Percentiles rank a stretch among this genome's conserved stretches.
These are phyloP conservation scores for Backusella tuberculispora DNA, from an alignment of 192 early-diverging fungal species.

Conservation along the genomic window DNA sequence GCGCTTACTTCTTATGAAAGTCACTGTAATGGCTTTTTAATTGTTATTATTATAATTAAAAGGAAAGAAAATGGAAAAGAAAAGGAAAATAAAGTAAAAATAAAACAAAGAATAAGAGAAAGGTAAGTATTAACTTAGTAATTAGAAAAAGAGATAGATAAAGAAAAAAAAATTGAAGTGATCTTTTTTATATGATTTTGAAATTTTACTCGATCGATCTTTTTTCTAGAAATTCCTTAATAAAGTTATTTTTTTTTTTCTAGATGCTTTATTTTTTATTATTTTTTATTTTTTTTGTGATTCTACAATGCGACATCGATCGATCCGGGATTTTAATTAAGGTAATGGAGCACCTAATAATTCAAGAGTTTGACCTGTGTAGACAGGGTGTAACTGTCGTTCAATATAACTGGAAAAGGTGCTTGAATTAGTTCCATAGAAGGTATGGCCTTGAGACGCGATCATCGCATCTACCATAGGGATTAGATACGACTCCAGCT, in stretches of 20 bases:
- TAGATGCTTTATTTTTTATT: neutral
- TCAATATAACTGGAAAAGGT: conserved; percentile 52
- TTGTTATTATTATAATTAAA: neutral
- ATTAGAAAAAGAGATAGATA: neutral
- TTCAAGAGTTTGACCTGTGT: conserved; percentile 33
- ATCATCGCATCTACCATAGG: conserved; percentile 62
- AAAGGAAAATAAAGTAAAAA: neutral
- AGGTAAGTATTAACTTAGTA: neutral
- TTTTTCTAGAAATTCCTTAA: too few species aligned
- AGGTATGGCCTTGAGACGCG: conserved; percentile 51
- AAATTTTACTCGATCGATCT: conserved; percentile 21
- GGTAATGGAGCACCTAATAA: conserved; percentile 13
- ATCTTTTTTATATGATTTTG: conserved; percentile 5
- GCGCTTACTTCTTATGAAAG: conserved; percentile 19
- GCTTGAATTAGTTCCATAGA: conserved; percentile 54
- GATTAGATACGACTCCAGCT: conserved; percentile 50
- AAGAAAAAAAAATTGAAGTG: neutral
- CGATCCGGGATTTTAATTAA: neutral
- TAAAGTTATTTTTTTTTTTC: conserved; percentile 4
- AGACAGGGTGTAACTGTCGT: conserved; percentile 43
- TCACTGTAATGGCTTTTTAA: neutral
- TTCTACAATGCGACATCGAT: neutral
- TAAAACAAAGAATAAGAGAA: conserved; percentile 19
- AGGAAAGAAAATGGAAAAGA: neutral
- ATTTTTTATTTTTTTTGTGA: neutral